Base-by-base conservation (phyloP, 2,329 filamentous ascomycete genomes). In the Phoma sp. region DNA sequence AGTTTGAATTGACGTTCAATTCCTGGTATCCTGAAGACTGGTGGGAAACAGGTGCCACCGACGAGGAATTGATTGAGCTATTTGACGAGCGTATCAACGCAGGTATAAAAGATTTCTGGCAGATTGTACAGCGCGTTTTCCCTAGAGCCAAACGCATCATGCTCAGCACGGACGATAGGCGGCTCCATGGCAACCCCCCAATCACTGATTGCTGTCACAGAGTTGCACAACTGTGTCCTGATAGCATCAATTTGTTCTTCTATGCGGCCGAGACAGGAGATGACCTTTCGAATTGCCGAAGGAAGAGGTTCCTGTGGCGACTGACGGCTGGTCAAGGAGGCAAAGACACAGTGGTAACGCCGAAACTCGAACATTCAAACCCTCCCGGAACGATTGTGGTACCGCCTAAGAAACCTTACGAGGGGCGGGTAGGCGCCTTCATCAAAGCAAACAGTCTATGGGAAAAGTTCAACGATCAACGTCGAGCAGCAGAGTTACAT, bases 221-320 rank as follows among this genome's bases (percentile, higher is more conserved):
- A 17, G 31, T 48, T 10, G 44, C 25, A 3, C 40, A 59, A 35
- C 27, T 46, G 43, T 48, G 47, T 47, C 56, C 56, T 19, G 31
- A 29, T 21, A 15, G 32, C 17, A 51, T 59, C 33, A 40, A 46
- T n/a, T 36, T 59, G 36, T 54, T 40, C 22, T 32, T 52, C 37
- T 43, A 40, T 29, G 29, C 44, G 2, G 24, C 39, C n/a, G 43
- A 45, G 27, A 29, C 22, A 35, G 24, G 21, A 15, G 1, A 39
- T 36, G 21, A 49, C 24, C 24, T 10, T 40, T 8, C 35, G 19
- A 19, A 17, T 25, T 24, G 39, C 35, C 51, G 40, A 32, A 21
- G 32, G 43, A 37, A 47, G 38, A 55, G 52, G 27, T 36, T 38
- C 31, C 27, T 55, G 8, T 56, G 57, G 57, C 52, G 44, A 44